phyloP scores from a whole-genome alignment of 2,329 filamentous ascomycete species.

The Colletotrichum orbiculare region DNA sequence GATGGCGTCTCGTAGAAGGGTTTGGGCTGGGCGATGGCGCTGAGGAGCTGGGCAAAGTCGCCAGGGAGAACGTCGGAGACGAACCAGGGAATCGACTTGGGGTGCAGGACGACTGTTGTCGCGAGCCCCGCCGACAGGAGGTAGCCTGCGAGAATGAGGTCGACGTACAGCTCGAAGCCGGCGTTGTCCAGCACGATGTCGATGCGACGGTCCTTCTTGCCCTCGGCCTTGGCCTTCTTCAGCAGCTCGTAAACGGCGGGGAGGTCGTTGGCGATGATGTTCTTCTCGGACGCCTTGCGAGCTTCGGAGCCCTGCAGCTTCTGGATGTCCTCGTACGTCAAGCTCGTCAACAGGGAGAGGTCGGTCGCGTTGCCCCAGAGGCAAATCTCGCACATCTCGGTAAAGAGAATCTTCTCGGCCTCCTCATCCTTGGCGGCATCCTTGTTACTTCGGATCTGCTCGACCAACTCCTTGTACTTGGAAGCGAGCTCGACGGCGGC shows the following conservation, averaged over 20 bases:
- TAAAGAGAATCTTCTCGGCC: constrained; percentile 82
- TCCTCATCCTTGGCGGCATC: constrained; percentile 67
- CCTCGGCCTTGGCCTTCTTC: constrained; percentile 70
- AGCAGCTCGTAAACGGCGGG: constrained; percentile 76
- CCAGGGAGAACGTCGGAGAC: constrained; percentile 92
- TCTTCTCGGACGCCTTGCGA: constrained; percentile 87
- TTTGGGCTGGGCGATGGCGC: constrained; percentile 80
- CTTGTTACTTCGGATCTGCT: constrained; percentile 69
- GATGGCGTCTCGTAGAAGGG: constrained; percentile 81
- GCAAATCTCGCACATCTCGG: constrained; percentile 95
- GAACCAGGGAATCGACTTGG: constrained; percentile 97
- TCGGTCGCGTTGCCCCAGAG: constrained; percentile 98
- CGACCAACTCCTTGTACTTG: constrained; percentile 80
- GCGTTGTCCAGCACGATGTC: constrained; percentile 98
- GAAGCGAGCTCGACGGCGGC: constrained; percentile 85
- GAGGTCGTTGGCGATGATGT: constrained; percentile 91
- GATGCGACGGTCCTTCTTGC: constrained; percentile 77
- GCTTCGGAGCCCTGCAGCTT: constrained; percentile 92
- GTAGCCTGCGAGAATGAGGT: constrained; percentile 91
- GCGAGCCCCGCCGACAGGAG: constrained; percentile 86
- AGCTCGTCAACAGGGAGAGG: constrained; percentile 86
- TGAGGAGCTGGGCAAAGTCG: constrained; percentile 87
- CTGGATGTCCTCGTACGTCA: constrained; percentile 96
- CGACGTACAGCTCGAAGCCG: constrained; percentile 96
- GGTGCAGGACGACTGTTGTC: constrained; percentile 87